These are phyloP conservation scores for Ceratorhiza oryzae-sativae DNA, from an alignment of 1,284 basidiomycete genomes.

Conservation along the genomic window DNA sequence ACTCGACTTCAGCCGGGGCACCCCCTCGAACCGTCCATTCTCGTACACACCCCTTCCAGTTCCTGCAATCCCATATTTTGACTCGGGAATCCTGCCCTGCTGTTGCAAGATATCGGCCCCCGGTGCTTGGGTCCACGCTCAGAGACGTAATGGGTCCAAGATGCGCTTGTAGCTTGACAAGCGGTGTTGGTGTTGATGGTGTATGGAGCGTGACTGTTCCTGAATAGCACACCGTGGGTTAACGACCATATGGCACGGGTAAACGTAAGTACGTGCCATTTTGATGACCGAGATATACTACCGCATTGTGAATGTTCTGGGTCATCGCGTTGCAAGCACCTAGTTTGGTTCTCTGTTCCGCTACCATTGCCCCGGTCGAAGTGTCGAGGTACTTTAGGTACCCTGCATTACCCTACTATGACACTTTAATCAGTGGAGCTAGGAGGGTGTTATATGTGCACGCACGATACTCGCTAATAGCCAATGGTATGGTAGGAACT, in stretches of 20 bases:
- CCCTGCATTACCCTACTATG: slow-evolving; percentile 77
- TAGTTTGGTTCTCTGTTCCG: slow-evolving; percentile 89
- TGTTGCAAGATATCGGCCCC: slow-evolving; percentile 91
- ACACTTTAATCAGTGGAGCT: slow-evolving; percentile 18
- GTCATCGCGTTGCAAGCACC: slow-evolving; percentile 88
- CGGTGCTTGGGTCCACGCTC: slow-evolving; percentile 80
- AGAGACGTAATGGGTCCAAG: slow-evolving; percentile 85
- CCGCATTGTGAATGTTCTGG: slow-evolving; percentile 91
- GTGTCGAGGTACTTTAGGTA: slow-evolving; percentile 98
- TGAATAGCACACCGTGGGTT: background rate
- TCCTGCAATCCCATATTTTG: slow-evolving; percentile 95
- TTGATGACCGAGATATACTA: slow-evolving; percentile 92
- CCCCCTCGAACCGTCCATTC: slow-evolving; percentile 73
- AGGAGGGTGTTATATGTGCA: slow-evolving; percentile 43
- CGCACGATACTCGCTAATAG: slow-evolving; percentile 83
- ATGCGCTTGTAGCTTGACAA: slow-evolving; percentile 91
- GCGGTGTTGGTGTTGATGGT: slow-evolving; percentile 89
- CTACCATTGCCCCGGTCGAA: slow-evolving; percentile 87
- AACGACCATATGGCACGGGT: background rate
- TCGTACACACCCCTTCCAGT: slow-evolving; percentile 87
- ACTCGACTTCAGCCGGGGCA: slow-evolving; percentile 63
- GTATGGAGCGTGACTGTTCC: slow-evolving; percentile 95
- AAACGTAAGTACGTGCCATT: slow-evolving; percentile 57
- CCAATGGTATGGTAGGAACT: slow-evolving; percentile 97
- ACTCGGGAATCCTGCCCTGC: slow-evolving; percentile 87